phyloP scores from a whole-genome alignment of 192 early-diverging fungal genomes.

The Lobosporangium transversale region DNA sequence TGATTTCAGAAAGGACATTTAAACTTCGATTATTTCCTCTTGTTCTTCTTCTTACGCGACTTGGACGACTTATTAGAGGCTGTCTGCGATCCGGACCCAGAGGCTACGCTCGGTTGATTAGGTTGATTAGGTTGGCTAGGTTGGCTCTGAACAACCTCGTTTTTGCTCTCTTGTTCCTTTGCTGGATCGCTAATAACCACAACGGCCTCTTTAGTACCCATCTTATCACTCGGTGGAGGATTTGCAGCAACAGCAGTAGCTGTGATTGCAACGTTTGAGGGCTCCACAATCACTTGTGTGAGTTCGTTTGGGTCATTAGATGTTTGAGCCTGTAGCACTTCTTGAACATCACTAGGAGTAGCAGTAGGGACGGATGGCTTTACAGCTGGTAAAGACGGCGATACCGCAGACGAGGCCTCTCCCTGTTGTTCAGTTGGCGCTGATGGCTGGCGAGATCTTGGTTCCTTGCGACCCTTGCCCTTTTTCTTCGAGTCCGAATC shows the following conservation, averaged over 20 bases:
- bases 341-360: background rate
- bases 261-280: background rate
- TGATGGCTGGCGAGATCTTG: constrained; percentile 16
- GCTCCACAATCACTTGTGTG: constrained; percentile 15
- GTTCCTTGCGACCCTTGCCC: constrained; percentile 38
- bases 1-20: too few species aligned
- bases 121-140: too few species aligned
- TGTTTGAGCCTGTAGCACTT: background rate
- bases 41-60: constrained; percentile 43
- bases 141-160: background rate
- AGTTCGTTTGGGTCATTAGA: constrained; percentile 16
- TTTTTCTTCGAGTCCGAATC: constrained; percentile 14
- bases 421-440: background rate
- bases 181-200: too few species aligned
- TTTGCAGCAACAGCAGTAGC: background rate
- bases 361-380: background rate
- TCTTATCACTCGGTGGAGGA: background rate
- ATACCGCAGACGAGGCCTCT: background rate
- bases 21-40: constrained; percentile 43
- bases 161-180: background rate
- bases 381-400: background rate
- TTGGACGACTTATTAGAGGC: constrained; percentile 3
- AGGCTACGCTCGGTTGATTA: too few species aligned
- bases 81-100: background rate
- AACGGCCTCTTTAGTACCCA: background rate